Evolutionary conservation across 306 rosid species (phyloP).

Genomic region (Sechiopsis laciniata): DNA sequence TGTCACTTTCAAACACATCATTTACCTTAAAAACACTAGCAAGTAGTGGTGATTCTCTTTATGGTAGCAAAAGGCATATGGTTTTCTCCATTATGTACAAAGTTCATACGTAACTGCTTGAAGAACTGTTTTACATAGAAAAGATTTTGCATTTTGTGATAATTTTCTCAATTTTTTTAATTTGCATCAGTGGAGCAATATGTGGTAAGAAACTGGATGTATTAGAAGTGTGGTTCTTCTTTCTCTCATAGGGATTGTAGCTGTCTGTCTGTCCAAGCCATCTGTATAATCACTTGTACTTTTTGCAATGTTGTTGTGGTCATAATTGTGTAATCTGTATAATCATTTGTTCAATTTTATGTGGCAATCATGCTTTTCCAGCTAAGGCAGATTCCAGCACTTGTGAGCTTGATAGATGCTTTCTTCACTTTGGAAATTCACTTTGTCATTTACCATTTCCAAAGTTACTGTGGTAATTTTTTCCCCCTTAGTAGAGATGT

Average conservation of each 20-base stretch:
- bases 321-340: background rate
- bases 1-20: background rate
- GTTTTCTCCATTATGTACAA: constrained; percentile 2
- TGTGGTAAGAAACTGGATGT: background rate
- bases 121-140: background rate
- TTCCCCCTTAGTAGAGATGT: too few relatives aligned
- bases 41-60: background rate
- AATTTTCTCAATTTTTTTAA: background rate
- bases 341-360: background rate
- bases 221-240: too few relatives aligned
- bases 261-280: background rate
- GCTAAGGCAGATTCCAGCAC: background rate
- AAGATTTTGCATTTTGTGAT: background rate
- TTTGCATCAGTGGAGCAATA: background rate
- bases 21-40: too few relatives aligned
- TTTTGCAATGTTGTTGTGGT: background rate
- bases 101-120: background rate
- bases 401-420: background rate
- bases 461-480: background rate
- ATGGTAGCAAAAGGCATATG: background rate
- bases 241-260: background rate
- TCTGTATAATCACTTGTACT: background rate
- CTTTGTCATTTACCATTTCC: background rate
- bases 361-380: constrained; percentile 2
- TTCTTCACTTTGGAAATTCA: too few relatives aligned